These are phyloP conservation scores for Selenicereus undatus DNA, from an alignment of 148 eudicot genomes.

Conservation along the genomic window DNA sequence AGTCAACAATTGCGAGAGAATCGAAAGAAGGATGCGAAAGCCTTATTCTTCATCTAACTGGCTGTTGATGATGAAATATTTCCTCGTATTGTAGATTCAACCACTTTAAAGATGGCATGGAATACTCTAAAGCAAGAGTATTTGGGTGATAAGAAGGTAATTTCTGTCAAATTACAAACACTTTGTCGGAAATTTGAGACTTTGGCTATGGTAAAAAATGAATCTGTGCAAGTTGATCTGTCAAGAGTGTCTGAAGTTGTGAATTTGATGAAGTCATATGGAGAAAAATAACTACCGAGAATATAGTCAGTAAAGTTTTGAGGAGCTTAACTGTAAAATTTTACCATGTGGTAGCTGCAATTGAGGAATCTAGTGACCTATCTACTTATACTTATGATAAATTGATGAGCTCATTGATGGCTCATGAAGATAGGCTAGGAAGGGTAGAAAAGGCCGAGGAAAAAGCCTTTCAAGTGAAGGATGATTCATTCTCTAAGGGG, in stretches of 20 bases:
- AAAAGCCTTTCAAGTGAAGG: not conserved
- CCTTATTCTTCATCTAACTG: not conserved
- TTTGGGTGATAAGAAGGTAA: not conserved
- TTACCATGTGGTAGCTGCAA: not conserved
- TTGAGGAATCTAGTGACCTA: too few species aligned
- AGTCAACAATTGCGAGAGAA: not conserved
- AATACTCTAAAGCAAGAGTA: not conserved
- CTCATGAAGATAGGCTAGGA: not conserved
- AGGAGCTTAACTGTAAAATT: not conserved
- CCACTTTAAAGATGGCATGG: not conserved
- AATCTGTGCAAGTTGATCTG: not conserved
- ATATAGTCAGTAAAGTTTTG: not conserved
- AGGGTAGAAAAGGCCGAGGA: not conserved
- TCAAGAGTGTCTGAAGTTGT: not conserved
- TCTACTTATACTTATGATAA: not conserved
- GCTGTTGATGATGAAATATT: not conserved
- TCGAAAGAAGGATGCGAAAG: constrained; percentile 5
- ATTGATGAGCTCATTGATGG: not conserved
- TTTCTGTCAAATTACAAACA: not conserved
- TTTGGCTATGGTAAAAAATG: not conserved
- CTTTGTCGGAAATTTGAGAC: not conserved
- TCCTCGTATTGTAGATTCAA: not conserved
- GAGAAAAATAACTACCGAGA: not conserved
- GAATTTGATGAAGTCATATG: not conserved
- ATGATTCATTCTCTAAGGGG: not conserved